These are phyloP conservation scores for Sindora glabra DNA, from an alignment of 306 rosid genomes.

Conservation along the genomic window DNA sequence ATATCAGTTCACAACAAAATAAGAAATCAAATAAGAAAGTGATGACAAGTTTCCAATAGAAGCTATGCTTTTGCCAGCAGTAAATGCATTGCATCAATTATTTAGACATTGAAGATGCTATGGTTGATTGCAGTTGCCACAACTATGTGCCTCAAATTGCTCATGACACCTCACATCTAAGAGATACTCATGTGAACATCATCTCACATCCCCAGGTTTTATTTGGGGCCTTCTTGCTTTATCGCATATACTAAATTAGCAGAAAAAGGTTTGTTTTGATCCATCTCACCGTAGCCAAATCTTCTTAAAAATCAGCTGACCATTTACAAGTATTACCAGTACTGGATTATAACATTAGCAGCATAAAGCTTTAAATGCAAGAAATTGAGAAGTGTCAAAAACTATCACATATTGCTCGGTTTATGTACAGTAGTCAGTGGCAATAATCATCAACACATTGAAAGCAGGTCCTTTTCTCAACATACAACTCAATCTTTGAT, in stretches of 20 bases:
- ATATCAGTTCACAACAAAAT: not conserved
- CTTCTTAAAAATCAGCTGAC: no score
- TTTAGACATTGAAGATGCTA: slow-evolving; percentile 4
- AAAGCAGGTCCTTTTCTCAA: not conserved
- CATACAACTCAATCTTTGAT: not conserved
- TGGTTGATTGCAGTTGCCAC: not conserved
- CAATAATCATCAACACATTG: not conserved
- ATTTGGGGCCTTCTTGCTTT: not conserved
- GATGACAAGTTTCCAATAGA: not conserved
- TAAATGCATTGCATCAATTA: not conserved
- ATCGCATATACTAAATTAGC: no score
- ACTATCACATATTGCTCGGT: not conserved
- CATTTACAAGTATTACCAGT: no score
- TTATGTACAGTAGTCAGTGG: not conserved
- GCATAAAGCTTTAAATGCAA: no score
- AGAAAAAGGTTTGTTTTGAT: no score
- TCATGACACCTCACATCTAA: not conserved
- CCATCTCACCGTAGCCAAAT: no score
- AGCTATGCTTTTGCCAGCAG: not conserved
- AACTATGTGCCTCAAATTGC: slow-evolving; percentile 4
- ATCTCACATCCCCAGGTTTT: not conserved
- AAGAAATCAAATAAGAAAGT: not conserved
- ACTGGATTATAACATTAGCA: no score
- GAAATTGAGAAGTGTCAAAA: not conserved
- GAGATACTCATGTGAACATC: not conserved